Conservation (phyloP, 176 grass and related monocot species). For the Tillandsia fasciculata region DNA sequence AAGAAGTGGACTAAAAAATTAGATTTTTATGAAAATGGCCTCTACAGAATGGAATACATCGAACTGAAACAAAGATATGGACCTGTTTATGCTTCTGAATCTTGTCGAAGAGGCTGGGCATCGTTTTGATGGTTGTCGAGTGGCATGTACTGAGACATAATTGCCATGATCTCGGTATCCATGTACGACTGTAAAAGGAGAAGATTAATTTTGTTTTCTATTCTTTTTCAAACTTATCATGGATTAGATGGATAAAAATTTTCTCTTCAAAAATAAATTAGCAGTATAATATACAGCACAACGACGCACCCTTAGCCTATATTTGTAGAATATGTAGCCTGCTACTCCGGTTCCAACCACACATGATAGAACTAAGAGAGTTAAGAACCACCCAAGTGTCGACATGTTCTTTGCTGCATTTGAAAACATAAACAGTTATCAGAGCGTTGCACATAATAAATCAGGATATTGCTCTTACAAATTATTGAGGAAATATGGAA, state of each 20-base stretch:
- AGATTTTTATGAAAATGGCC: no score
- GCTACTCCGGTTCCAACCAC: slow-evolving; percentile 34
- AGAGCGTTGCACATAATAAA: no score
- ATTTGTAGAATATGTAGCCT: slow-evolving; percentile 91
- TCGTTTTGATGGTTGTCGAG: slow-evolving; percentile 51
- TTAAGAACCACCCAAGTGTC: slow-evolving; percentile 35
- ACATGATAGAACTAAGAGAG: slow-evolving; percentile 46
- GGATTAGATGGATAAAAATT: no score
- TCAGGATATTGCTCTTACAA: no score
- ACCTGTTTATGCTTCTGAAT: slow-evolving; percentile 17
- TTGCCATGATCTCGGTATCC: slow-evolving; percentile 70
- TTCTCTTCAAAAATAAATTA: neutral
- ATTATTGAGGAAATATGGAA: no score
- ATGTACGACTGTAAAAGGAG: slow-evolving; percentile 56
- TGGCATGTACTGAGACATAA: slow-evolving; percentile 98
- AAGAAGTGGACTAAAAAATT: no score
- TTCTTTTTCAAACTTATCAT: neutral
- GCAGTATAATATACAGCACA: neutral
- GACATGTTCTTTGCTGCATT: slow-evolving; percentile 46
- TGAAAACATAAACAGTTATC: neutral
- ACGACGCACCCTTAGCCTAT: slow-evolving; percentile 59
- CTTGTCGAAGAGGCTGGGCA: slow-evolving; percentile 45
- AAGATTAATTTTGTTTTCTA: neutral
- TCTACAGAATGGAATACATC: neutral
- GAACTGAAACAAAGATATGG: neutral